Conservation (phyloP, 2,329 filamentous ascomycete species). For the Penicillium sp. region DNA sequence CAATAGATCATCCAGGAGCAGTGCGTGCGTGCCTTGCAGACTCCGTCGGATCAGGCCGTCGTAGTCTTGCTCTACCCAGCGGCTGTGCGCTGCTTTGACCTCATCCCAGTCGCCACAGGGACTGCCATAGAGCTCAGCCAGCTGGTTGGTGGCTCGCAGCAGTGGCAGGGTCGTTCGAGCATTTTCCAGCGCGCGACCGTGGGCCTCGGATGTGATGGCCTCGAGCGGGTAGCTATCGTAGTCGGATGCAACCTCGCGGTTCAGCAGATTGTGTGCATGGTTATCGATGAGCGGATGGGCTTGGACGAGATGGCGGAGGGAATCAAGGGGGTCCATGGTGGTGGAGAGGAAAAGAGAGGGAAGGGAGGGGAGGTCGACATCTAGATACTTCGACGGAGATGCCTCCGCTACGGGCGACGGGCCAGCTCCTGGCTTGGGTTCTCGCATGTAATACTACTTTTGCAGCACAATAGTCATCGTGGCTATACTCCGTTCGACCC, state of each 20-base stretch:
- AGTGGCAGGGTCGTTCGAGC: constrained; percentile 64
- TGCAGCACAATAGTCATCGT: no score
- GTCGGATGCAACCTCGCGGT: constrained; percentile 30
- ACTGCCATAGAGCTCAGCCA: constrained; percentile 64
- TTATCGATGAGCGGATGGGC: constrained; percentile 48
- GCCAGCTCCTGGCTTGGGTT: no score
- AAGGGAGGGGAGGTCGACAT: background rate
- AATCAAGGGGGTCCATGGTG: constrained; percentile 28
- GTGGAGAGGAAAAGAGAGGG: constrained; percentile 4
- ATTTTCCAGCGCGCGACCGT: constrained; percentile 63
- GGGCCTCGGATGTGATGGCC: constrained; percentile 69
- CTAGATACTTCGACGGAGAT: constrained; percentile 1
- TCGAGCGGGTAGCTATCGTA: constrained; percentile 50
- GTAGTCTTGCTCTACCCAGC: constrained; percentile 50
- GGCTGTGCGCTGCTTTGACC: constrained; percentile 50
- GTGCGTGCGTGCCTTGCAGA: constrained; percentile 67
- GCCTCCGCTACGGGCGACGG: no score
- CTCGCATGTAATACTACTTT: no score
- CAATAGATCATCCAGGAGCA: constrained; percentile 77
- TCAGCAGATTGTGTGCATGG: constrained; percentile 48
- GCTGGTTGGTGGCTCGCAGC: constrained; percentile 65
- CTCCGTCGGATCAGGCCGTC: constrained; percentile 62
- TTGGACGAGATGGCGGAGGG: constrained; percentile 38
- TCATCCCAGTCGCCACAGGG: constrained; percentile 59
- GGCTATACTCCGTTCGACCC: no score